Conservation (phyloP, 2,329 filamentous ascomycete genomes). For the Curvularia sp. region DNA sequence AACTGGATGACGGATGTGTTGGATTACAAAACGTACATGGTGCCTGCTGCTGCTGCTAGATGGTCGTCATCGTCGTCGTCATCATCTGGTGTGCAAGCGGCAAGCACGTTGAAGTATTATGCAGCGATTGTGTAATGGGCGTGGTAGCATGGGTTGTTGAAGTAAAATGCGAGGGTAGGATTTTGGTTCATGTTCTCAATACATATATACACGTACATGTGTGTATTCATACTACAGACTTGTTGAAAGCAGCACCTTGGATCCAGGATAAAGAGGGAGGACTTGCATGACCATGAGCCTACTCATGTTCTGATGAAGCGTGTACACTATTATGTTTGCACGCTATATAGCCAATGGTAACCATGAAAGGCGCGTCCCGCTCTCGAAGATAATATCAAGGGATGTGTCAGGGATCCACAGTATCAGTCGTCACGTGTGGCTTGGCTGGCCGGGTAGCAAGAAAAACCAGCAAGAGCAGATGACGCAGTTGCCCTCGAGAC, state of each 20-base stretch:
- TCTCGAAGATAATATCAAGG: neutral
- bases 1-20: slow-evolving; percentile 30
- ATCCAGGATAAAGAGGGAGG: too few relatives aligned
- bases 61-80: neutral
- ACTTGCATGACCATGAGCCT: too few relatives aligned
- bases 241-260: too few relatives aligned
- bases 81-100: neutral
- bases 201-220: too few relatives aligned
- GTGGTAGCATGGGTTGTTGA: neutral
- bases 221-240: too few relatives aligned
- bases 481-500: neutral
- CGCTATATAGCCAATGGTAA: neutral
- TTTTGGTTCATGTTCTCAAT: neutral
- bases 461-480: neutral
- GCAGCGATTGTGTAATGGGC: slow-evolving; percentile 1
- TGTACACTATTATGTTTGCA: too few relatives aligned
- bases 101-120: slow-evolving; percentile 1
- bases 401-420: neutral
- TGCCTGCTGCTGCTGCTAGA: neutral
- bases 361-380: neutral
- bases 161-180: neutral
- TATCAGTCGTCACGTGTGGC: neutral
- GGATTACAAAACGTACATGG: slow-evolving; percentile 28
- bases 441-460: neutral
- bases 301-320: too few relatives aligned